These are phyloP conservation scores for Penicillium digitatum DNA, from an alignment of 2,329 filamentous ascomycete genomes.

Conservation along the genomic window DNA sequence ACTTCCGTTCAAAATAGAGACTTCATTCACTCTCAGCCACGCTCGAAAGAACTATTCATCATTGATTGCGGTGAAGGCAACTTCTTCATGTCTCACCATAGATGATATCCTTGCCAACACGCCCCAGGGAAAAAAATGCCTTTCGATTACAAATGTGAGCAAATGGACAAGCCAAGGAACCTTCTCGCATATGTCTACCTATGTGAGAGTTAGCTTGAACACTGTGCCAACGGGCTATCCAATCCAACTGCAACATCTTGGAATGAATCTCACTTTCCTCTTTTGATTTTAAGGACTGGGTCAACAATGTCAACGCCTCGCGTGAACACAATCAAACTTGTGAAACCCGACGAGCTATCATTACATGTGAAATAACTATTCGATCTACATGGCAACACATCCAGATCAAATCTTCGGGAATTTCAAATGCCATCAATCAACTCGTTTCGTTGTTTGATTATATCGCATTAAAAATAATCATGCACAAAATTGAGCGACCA, in stretches of 20 bases:
- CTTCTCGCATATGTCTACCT: not conserved
- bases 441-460: conserved; percentile 13
- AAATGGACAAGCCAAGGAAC: not conserved
- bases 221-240: not conserved
- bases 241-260: not conserved
- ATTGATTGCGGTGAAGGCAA: not conserved
- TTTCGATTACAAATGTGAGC: not conserved
- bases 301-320: not conserved
- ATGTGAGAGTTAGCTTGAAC: not conserved
- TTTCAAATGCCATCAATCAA: not conserved
- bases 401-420: not conserved
- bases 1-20: not conserved
- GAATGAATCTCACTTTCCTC: not conserved
- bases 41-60: not conserved
- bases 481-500: conserved; percentile 17
- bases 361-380: not conserved
- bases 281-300: not conserved
- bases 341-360: not conserved
- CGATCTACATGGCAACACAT: not conserved
- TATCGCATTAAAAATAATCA: conserved; percentile 20
- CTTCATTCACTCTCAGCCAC: not conserved
- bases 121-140: not conserved
- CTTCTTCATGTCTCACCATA: not conserved
- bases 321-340: not conserved
- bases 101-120: not conserved